Evolutionary conservation across 805 yeast genomes (phyloP).

Genomic region (Candida boleticola): DNA sequence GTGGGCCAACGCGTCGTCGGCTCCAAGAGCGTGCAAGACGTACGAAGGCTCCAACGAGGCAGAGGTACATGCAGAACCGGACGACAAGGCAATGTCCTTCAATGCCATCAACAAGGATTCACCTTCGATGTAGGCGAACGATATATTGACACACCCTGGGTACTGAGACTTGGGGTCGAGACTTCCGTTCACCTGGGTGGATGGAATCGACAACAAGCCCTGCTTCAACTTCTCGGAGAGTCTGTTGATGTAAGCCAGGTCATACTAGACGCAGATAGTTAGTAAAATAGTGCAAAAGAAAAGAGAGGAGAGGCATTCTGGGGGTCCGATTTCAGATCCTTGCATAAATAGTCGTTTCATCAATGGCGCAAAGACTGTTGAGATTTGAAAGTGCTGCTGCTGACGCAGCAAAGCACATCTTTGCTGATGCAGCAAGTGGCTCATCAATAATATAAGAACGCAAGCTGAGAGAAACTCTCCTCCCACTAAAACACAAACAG

Average conservation of each 20-base stretch:
- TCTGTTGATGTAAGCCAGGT: conserved; percentile 62
- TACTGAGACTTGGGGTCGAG: conserved; percentile 49
- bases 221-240: conserved; percentile 72
- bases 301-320: not conserved
- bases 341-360: conserved; percentile 13
- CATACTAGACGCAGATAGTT: conserved; percentile 39
- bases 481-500: no score
- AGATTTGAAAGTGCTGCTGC: not conserved
- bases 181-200: conserved; percentile 89
- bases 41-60: conserved; percentile 98
- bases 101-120: conserved; percentile 97
- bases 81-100: conserved; percentile 91
- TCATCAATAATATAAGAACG: no score
- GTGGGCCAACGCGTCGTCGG: conserved; percentile 97
- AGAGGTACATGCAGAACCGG: conserved; percentile 98
- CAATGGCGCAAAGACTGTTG: not conserved
- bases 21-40: conserved; percentile 94
- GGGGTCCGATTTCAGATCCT: conserved; percentile 15
- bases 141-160: conserved; percentile 93
- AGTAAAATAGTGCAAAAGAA: conserved; percentile 9
- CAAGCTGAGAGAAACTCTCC: no score
- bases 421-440: no score
- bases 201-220: conserved; percentile 78
- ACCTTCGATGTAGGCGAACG: conserved; percentile 97
- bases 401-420: no score